A percentile compares a stretch with the other conserved stretches of the same genome.
Evolutionary conservation across 2,329 filamentous ascomycete genomes (phyloP).

Genomic region (Colletotrichum euphorbiae): DNA sequence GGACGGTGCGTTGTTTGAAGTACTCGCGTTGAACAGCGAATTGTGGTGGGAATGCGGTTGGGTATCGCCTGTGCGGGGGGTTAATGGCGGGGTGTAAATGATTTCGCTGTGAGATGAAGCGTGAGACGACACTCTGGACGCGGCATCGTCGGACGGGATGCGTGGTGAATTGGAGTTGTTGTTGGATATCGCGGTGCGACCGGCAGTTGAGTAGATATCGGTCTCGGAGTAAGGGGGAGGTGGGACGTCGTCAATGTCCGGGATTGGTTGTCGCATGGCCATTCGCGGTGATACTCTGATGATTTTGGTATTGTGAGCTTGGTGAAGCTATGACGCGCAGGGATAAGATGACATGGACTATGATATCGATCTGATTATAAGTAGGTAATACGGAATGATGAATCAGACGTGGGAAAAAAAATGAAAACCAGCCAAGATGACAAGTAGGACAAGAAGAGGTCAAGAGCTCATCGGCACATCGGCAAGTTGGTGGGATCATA

Average conservation of each 20-base stretch:
- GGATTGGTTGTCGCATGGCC: slow-evolving; percentile 30
- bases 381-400: slow-evolving; percentile 20
- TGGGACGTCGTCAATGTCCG: slow-evolving; percentile 53
- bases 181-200: slow-evolving; percentile 37
- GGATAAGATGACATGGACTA: slow-evolving; percentile 2
- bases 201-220: slow-evolving; percentile 63
- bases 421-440: slow-evolving; percentile 40
- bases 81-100: slow-evolving; percentile 65
- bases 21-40: slow-evolving; percentile 15
- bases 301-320: background rate
- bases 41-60: slow-evolving; percentile 3
- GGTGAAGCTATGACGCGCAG: slow-evolving; percentile 12
- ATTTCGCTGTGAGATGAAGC: slow-evolving; percentile 55
- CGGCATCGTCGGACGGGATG: slow-evolving; percentile 49
- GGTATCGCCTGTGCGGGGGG: slow-evolving; percentile 51
- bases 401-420: slow-evolving; percentile 33
- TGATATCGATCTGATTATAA: slow-evolving; percentile 30
- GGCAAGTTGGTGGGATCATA: slow-evolving; percentile 32
- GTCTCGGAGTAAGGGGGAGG: slow-evolving; percentile 70
- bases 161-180: slow-evolving; percentile 38
- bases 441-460: slow-evolving; percentile 24
- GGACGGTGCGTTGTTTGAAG: slow-evolving; percentile 23
- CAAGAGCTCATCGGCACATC: slow-evolving; percentile 25
- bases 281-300: slow-evolving; percentile 9
- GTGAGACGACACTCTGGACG: slow-evolving; percentile 51